Conservation (phyloP, 768 basidiomycete genomes). For the Naganishia randhawae region DNA sequence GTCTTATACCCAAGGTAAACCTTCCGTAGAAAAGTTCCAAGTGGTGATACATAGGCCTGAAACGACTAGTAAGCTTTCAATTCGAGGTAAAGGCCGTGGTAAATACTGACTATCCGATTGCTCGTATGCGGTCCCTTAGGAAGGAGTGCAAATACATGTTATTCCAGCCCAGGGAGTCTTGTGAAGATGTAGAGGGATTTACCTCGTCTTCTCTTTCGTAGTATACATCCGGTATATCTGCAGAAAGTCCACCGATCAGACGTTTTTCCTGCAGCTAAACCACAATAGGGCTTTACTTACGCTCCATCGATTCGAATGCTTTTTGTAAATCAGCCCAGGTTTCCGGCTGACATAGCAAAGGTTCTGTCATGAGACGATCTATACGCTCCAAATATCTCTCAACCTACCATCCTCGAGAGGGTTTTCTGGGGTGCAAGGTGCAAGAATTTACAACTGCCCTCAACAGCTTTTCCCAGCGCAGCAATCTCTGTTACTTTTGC, state of each 20-base stretch:
- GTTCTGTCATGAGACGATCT: not conserved
- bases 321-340: constrained; percentile 26
- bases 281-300: not conserved
- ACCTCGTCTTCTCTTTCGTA: constrained; percentile 30
- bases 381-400: not conserved
- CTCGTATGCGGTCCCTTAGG: not conserved
- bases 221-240: constrained; percentile 24
- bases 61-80: not conserved
- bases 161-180: not conserved
- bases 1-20: constrained; percentile 26
- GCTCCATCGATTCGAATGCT: constrained; percentile 26
- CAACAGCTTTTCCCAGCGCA: not conserved
- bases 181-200: not conserved
- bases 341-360: constrained; percentile 17
- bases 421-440: not conserved
- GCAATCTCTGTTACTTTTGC: not conserved
- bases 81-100: not conserved
- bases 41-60: constrained; percentile 27
- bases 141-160: not conserved
- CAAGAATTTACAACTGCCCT: not conserved
- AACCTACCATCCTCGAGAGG: constrained; percentile 3
- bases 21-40: constrained; percentile 29
- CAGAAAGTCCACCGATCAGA: not conserved
- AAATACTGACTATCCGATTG: constrained; percentile 24
- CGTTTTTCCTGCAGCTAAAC: no score